A percentile compares a stretch with the other conserved stretches of the same genome.
Evolutionary conservation across 768 basidiomycete genomes (phyloP).

Genomic region (Boletus pseudo-olivaceus): DNA sequence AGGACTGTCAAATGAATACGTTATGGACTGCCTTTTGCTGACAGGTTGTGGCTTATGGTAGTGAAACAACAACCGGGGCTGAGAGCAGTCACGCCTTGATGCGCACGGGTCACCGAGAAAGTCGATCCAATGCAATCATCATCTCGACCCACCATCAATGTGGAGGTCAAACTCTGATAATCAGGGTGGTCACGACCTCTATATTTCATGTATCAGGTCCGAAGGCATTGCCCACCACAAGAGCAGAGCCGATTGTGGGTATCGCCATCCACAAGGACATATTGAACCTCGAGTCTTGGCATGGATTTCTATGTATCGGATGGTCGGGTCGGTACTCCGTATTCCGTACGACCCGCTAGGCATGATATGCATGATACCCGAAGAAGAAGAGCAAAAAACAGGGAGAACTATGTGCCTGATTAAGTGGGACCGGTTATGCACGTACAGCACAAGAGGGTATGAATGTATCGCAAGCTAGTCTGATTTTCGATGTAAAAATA

Average conservation of each 20-base stretch:
- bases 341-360: not conserved
- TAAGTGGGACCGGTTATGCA: constrained; percentile 13
- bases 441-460: constrained; percentile 10
- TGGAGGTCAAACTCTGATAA: no score
- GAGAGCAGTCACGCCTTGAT: no score
- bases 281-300: not conserved
- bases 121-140: no score
- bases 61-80: no score
- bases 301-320: not conserved
- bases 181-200: no score
- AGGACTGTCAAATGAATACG: not conserved
- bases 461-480: constrained; percentile 13
- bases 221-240: not conserved
- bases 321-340: not conserved
- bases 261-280: not conserved
- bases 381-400: not conserved
- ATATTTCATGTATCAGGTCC: no score
- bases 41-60: not conserved
- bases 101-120: not conserved
- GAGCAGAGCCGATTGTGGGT: not conserved
- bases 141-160: not conserved
- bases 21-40: not conserved
- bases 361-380: not conserved
- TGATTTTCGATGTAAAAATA: constrained; percentile 21
- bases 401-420: constrained; percentile 8